phyloP scores from a whole-genome alignment of 2,329 filamentous ascomycete species.

The Diaporthe sp. region DNA sequence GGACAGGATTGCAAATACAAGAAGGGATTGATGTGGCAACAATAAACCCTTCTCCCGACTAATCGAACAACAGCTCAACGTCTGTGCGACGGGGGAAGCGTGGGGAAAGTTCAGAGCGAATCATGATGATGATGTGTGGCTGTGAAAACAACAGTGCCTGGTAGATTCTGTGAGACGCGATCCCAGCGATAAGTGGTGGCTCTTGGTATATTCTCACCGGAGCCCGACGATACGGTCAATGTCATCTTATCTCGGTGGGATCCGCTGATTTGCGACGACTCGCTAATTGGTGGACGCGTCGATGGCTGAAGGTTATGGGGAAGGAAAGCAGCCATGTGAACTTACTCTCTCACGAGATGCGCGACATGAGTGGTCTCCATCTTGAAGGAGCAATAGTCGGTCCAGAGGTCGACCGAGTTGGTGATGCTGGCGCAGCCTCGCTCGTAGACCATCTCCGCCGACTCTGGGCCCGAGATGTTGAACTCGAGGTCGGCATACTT shows the following conservation, averaged over 20 bases:
- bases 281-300: conserved; percentile 44
- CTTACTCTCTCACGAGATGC: conserved; percentile 99
- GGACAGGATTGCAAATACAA: conserved; percentile 74
- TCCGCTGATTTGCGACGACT: conserved; percentile 58
- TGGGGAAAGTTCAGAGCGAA: conserved; percentile 54
- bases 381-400: conserved; percentile 97
- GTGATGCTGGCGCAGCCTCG: conserved; percentile 93
- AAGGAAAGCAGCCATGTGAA: conserved; percentile 76
- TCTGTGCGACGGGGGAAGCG: conserved; percentile 60
- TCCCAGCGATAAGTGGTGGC: conserved; percentile 69
- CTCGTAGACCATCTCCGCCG: conserved; percentile 98
- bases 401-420: conserved; percentile 96
- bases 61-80: conserved; percentile 57
- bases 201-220: conserved; percentile 81
- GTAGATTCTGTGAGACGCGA: conserved; percentile 76
- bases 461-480: conserved; percentile 95
- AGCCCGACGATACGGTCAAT: conserved; percentile 49
- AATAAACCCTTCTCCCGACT: conserved; percentile 64
- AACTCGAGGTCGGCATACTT: conserved; percentile 99
- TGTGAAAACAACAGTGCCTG: conserved; percentile 69
- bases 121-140: conserved; percentile 47
- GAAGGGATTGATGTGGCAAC: conserved; percentile 67
- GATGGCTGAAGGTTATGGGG: conserved; percentile 66
- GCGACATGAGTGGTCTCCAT: conserved; percentile 96
- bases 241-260: conserved; percentile 49